Base-by-base conservation (phyloP, 2,329 filamentous ascomycete genomes). In the Colletotrichum acutatum region DNA sequence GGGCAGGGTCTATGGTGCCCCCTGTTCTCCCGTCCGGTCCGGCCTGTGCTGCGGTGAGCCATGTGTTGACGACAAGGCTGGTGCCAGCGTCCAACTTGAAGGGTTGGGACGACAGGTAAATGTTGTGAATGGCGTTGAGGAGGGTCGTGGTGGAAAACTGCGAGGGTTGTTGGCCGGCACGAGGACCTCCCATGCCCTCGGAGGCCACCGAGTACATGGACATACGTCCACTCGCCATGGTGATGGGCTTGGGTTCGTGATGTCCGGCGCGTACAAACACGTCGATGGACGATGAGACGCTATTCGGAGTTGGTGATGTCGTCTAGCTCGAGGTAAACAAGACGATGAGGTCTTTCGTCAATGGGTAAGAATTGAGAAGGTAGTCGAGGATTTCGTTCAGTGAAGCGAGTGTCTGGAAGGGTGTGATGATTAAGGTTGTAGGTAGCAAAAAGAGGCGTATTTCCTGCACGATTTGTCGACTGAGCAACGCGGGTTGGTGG, bases 61-160 rank as follows among this genome's bases (percentile, higher is more conserved):
- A 98, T 70, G 95, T 98, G 84, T 98, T 98, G 76, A 98, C 95
- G 0, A 97, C 95, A 52, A 98, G 83, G 81, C 95, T 98, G 46
- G 95, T 97, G 76, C 94, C 95, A 60, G 95, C 92, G 83, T 99
- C 97, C 58, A 99, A 90, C 74, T 89, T 88, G 81, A 97, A 97
- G n/a, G 96, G 91, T 79, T 95, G 91, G 34, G 91, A 92, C 3
- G 93, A 91, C 60, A 94, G 89, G 83, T 97, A 98, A 79, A 94
- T 93, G 77, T 94, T 95, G 84, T 99, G 97, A 58, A 98, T 89
- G 68, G 94, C 91, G 84, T 98, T 98, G 68, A 99, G 90, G 59
- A 98, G 89, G 0, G 95, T 97, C 1, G 95, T 98, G 2, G 96
- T 97, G 7, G 96, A 98, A 67, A 98, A 92, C 81, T 97, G 95